phyloP scores from a whole-genome alignment of 331 rosid species.

The Malus hybrid region DNA sequence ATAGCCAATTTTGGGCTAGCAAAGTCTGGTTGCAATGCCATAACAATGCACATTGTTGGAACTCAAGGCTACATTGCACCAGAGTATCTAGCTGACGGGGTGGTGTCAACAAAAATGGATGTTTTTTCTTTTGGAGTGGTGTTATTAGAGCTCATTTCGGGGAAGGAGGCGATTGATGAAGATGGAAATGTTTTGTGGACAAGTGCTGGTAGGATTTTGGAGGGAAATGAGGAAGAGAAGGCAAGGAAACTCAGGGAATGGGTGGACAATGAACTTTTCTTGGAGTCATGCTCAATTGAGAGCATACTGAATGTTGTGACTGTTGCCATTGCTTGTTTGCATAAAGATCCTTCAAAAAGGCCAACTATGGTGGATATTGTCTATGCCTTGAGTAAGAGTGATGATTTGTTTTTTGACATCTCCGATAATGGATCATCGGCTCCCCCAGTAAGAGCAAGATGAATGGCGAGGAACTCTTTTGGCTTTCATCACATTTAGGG shows the following conservation, averaged over 20 bases:
- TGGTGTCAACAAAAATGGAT: slow-evolving; percentile 86
- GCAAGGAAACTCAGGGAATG: slow-evolving; percentile 38
- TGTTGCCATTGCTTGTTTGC: slow-evolving; percentile 68
- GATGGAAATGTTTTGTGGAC: slow-evolving; percentile 51
- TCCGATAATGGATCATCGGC: slow-evolving; percentile 53
- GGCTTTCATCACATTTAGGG: background rate
- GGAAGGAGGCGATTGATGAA: slow-evolving; percentile 56
- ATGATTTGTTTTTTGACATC: slow-evolving; percentile 52
- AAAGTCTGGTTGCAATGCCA: slow-evolving; percentile 79
- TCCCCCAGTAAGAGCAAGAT: slow-evolving; percentile 45
- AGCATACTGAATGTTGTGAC: slow-evolving; percentile 43
- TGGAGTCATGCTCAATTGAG: slow-evolving; percentile 54
- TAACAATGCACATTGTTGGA: slow-evolving; percentile 96
- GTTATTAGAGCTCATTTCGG: slow-evolving; percentile 66
- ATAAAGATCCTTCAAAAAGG: slow-evolving; percentile 64
- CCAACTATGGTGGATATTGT: slow-evolving; percentile 81
- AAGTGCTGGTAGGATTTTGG: slow-evolving; percentile 32
- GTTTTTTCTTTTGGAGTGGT: slow-evolving; percentile 88
- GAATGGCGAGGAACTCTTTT: slow-evolving; percentile 39
- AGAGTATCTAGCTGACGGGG: slow-evolving; percentile 71
- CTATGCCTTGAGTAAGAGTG: slow-evolving; percentile 67
- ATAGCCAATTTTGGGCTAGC: slow-evolving; percentile 92
- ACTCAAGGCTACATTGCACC: slow-evolving; percentile 98
- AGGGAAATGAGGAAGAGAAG: slow-evolving; percentile 50
- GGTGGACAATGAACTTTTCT: slow-evolving; percentile 46